Evolutionary conservation across 106 monocot genomes (phyloP).

Genomic region (Gastrodia elata): DNA sequence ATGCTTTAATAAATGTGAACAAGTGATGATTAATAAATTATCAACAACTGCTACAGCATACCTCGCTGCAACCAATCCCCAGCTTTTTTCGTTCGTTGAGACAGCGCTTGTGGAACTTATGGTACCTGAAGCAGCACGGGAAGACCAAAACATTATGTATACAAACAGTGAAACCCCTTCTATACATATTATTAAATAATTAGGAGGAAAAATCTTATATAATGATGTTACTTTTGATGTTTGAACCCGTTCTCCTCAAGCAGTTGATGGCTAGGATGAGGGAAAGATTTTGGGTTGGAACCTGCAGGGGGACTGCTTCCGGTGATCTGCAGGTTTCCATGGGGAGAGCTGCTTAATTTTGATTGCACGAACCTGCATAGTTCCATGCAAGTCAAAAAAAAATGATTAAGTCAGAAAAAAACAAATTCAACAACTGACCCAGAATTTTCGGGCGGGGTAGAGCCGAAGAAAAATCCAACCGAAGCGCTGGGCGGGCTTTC

Average conservation of each 20-base stretch:
- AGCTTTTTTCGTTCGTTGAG: slow-evolving; percentile 73
- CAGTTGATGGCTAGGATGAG: slow-evolving; percentile 90
- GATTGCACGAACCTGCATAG: slow-evolving; percentile 39
- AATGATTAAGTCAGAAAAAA: neutral
- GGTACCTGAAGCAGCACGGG: slow-evolving; percentile 48
- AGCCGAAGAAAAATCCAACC: slow-evolving; percentile 85
- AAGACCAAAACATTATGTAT: slow-evolving; percentile 8
- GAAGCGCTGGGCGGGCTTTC: slow-evolving; percentile 80
- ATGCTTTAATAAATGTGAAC: neutral
- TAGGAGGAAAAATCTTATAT: too few species aligned
- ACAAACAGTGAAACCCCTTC: too few species aligned
- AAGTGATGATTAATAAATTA: neutral
- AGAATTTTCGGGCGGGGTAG: slow-evolving; percentile 78
- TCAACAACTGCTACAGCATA: slow-evolving; percentile 3
- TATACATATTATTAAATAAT: too few species aligned
- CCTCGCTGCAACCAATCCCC: slow-evolving; percentile 92
- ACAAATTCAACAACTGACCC: slow-evolving; percentile 26
- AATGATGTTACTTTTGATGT: slow-evolving; percentile 66
- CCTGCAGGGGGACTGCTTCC: slow-evolving; percentile 73
- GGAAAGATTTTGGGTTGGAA: slow-evolving; percentile 72
- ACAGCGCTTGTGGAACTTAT: slow-evolving; percentile 84
- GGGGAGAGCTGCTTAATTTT: slow-evolving; percentile 64
- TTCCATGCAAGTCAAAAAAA: neutral
- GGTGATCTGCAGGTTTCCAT: slow-evolving; percentile 40
- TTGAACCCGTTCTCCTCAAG: slow-evolving; percentile 89